These are phyloP conservation scores for Cercospora berteroae DNA, from an alignment of 2,329 filamentous ascomycete genomes.

Conservation along the genomic window DNA sequence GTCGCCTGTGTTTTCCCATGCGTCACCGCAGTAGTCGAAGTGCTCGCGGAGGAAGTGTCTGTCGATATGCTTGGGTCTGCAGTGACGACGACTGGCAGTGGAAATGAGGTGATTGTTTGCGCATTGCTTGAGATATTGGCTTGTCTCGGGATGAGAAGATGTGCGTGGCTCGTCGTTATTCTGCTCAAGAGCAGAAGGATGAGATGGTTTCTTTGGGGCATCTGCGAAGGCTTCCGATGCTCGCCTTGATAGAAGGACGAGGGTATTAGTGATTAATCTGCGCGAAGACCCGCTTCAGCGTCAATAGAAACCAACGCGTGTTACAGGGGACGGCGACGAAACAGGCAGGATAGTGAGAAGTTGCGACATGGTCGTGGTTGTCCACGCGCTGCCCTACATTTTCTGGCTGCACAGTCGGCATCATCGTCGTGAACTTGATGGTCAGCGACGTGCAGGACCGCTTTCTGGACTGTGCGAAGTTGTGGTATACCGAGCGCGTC, in stretches of 20 bases:
- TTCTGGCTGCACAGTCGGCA: not conserved
- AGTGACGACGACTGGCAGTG: not conserved
- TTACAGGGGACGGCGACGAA: slow-evolving; percentile 15
- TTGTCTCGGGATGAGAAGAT: slow-evolving; percentile 21
- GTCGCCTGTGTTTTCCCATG: not conserved
- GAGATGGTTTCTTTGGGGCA: slow-evolving; percentile 15
- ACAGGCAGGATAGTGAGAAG: not conserved
- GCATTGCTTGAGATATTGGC: not conserved
- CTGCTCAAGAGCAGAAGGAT: slow-evolving; percentile 20
- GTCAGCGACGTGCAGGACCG: not conserved
- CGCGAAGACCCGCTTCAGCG: slow-evolving; percentile 33
- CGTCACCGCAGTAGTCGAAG: not conserved
- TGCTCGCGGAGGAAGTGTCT: not conserved
- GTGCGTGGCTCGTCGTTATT: slow-evolving; percentile 10
- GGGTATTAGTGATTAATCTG: slow-evolving; percentile 19
- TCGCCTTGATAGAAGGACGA: not conserved
- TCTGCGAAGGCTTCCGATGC: slow-evolving; percentile 3
- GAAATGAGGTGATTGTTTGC: not conserved
- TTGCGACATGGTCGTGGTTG: not conserved
- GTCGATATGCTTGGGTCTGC: not conserved
- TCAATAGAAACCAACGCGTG: slow-evolving; percentile 16
- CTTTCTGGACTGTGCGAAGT: slow-evolving; percentile 26
- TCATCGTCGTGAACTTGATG: not conserved
- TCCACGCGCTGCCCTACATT: not conserved
- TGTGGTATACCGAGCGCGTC: slow-evolving; percentile 27